Evolutionary conservation across 345 rosid genomes (phyloP).

Genomic region (Erucastrum elatum): DNA sequence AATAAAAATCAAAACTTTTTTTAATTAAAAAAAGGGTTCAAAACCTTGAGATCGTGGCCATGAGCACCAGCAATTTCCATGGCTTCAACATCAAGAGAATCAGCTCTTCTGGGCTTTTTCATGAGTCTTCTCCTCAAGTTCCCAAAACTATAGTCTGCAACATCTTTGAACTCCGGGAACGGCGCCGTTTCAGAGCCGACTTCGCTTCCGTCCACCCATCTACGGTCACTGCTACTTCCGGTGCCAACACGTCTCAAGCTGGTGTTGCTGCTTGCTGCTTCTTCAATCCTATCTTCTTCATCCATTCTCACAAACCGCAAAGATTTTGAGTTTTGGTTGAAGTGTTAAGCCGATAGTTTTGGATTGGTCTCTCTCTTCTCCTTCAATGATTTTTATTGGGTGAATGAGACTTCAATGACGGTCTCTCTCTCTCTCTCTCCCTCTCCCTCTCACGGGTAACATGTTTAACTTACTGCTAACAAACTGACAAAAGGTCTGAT

Average conservation of each 20-base stretch:
- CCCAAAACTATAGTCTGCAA: slow-evolving; percentile 47
- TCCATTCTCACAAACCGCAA: slow-evolving; percentile 43
- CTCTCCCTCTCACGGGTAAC: slow-evolving; percentile 20
- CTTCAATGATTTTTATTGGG: slow-evolving; percentile 2
- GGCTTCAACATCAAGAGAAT: slow-evolving; percentile 95
- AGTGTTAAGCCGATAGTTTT: neutral
- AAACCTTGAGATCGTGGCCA: slow-evolving; percentile 60
- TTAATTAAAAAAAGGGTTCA: neutral
- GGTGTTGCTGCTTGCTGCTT: slow-evolving; percentile 49
- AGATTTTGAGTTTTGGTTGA: slow-evolving; percentile 24
- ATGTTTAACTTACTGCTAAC: slow-evolving; percentile 1
- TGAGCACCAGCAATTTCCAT: slow-evolving; percentile 81
- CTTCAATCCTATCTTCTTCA: slow-evolving; percentile 78
- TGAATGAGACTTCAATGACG: slow-evolving; percentile 33
- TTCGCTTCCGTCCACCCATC: slow-evolving; percentile 95
- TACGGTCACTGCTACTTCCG: slow-evolving; percentile 58
- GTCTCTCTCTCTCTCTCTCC: neutral
- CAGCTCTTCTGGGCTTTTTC: slow-evolving; percentile 69
- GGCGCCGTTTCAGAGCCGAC: slow-evolving; percentile 67
- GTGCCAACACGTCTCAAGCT: slow-evolving; percentile 45
- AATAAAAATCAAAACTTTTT: slow-evolving; percentile 20
- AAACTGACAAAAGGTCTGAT: slow-evolving; percentile 21
- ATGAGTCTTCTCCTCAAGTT: slow-evolving; percentile 70
- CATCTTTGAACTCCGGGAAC: slow-evolving; percentile 44
- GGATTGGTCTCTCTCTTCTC: slow-evolving; percentile 7